Percentiles rank a stretch among this genome's conserved stretches.
phyloP scores from a whole-genome alignment of 768 basidiomycete species.

The Sistotremastrum suecicum region DNA sequence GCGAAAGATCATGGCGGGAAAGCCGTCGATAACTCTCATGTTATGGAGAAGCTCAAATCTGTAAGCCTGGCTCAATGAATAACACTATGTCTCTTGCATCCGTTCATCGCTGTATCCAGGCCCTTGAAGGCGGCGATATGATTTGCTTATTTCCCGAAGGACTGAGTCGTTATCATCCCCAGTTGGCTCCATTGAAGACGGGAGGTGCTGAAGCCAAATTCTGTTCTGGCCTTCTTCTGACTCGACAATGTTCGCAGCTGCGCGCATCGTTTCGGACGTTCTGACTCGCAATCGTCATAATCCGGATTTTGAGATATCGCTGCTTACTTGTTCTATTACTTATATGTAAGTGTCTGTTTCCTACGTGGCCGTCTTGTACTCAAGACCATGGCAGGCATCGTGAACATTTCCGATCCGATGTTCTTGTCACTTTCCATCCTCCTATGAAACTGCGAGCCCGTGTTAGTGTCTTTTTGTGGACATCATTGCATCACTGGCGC shows the following conservation, averaged over 20 bases:
- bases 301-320: slow-evolving; percentile 54
- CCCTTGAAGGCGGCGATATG: slow-evolving; percentile 61
- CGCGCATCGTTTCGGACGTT: slow-evolving; percentile 68
- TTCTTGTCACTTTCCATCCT: slow-evolving; percentile 68
- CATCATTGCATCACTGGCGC: slow-evolving; percentile 2
- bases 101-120: slow-evolving; percentile 26
- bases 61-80: slow-evolving; percentile 20
- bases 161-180: slow-evolving; percentile 70
- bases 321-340: slow-evolving; percentile 69
- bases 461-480: slow-evolving; percentile 19
- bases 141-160: slow-evolving; percentile 83
- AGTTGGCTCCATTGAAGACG: slow-evolving; percentile 78
- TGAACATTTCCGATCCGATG: slow-evolving; percentile 79
- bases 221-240: background rate
- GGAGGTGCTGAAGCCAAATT: slow-evolving; percentile 35
- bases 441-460: slow-evolving; percentile 54
- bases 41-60: slow-evolving; percentile 56
- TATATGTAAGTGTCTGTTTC: slow-evolving; percentile 41
- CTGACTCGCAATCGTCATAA: slow-evolving; percentile 54
- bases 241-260: slow-evolving; percentile 29
- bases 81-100: slow-evolving; percentile 4
- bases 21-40: slow-evolving; percentile 47
- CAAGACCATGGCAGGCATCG: slow-evolving; percentile 41
- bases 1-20: slow-evolving; percentile 46
- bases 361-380: slow-evolving; percentile 5